Conservation (phyloP, 495 filamentous ascomycete genomes). For the Lasiosphaeria hispida region DNA sequence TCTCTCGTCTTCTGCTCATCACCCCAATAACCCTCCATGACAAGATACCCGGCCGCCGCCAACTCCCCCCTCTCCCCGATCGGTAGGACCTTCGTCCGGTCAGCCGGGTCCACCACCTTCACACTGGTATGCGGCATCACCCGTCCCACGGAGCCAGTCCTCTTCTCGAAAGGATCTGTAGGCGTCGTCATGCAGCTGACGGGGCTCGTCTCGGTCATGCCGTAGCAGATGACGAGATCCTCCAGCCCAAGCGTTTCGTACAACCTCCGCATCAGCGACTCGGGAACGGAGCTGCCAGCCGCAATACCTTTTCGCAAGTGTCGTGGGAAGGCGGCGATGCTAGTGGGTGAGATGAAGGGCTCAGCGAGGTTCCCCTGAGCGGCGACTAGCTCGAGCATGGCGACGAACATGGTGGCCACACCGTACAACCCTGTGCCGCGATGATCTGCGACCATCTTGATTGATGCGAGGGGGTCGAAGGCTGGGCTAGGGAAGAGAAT, state of each 20-base stretch:
- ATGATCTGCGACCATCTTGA: slow-evolving; percentile 71
- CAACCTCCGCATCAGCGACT: slow-evolving; percentile 78
- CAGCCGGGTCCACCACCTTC: slow-evolving; percentile 71
- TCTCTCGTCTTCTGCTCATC: slow-evolving; percentile 67
- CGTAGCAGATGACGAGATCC: slow-evolving; percentile 93
- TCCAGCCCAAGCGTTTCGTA: slow-evolving; percentile 73
- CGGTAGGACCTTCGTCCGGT: slow-evolving; percentile 57
- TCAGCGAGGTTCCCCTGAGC: slow-evolving; percentile 36
- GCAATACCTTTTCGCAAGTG: slow-evolving; percentile 84
- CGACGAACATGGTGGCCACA: slow-evolving; percentile 93
- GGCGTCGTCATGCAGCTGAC: slow-evolving; percentile 88
- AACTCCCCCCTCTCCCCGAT: slow-evolving; percentile 73
- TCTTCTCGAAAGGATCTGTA: slow-evolving; percentile 73
- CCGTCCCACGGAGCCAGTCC: slow-evolving; percentile 72
- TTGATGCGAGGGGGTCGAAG: slow-evolving; percentile 74
- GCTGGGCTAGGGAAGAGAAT: slow-evolving; percentile 87
- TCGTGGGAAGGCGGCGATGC: slow-evolving; percentile 55
- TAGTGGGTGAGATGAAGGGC: slow-evolving; percentile 11
- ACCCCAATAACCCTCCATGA: slow-evolving; percentile 90
- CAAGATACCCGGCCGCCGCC: slow-evolving; percentile 76
- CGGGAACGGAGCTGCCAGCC: slow-evolving; percentile 81
- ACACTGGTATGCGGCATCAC: slow-evolving; percentile 72
- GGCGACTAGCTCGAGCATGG: slow-evolving; percentile 73
- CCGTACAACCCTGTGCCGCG: slow-evolving; percentile 84
- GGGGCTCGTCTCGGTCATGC: slow-evolving; percentile 97